A percentile compares a stretch with the other conserved stretches of the same genome.
Conservation (phyloP, 306 rosid species). For the Rosa persica region DNA sequence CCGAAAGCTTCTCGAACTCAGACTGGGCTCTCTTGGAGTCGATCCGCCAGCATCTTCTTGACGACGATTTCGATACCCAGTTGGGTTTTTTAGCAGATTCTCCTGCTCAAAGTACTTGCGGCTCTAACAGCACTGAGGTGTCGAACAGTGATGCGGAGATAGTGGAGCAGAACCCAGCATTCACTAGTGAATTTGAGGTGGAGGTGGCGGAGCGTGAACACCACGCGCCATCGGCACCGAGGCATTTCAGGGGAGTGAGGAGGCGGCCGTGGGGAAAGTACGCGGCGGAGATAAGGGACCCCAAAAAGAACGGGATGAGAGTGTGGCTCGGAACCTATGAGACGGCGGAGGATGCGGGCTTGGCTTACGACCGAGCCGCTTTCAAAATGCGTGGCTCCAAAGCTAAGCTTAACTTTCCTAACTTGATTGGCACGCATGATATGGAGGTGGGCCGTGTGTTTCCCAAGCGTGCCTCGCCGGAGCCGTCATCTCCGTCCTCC, state of each 20-base stretch:
- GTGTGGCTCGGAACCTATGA: slow-evolving; percentile 67
- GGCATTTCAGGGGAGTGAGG: slow-evolving; percentile 50
- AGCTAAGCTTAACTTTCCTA: slow-evolving; percentile 66
- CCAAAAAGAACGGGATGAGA: slow-evolving; percentile 46
- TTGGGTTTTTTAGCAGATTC: neutral
- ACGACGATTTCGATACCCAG: slow-evolving; percentile 21
- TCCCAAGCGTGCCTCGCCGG: slow-evolving; percentile 8
- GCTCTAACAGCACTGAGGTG: neutral
- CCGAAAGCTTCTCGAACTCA: slow-evolving; percentile 3
- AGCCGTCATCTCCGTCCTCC: neutral
- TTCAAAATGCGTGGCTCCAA: slow-evolving; percentile 55
- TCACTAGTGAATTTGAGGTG: neutral
- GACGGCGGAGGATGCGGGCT: slow-evolving; percentile 48
- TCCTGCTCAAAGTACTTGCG: neutral
- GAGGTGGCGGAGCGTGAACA: neutral
- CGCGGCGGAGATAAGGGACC: slow-evolving; percentile 56
- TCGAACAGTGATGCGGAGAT: neutral
- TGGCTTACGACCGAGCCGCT: slow-evolving; percentile 65
- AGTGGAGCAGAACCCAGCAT: neutral
- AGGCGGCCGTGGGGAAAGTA: slow-evolving; percentile 69
- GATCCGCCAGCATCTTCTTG: slow-evolving; percentile 27
- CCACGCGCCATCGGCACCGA: neutral
- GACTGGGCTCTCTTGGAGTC: slow-evolving; percentile 23
- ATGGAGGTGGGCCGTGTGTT: slow-evolving; percentile 3
- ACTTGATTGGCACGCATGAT: slow-evolving; percentile 30